Evolutionary conservation across 306 rosid genomes (phyloP).

Genomic region (Cucumis hystrix): DNA sequence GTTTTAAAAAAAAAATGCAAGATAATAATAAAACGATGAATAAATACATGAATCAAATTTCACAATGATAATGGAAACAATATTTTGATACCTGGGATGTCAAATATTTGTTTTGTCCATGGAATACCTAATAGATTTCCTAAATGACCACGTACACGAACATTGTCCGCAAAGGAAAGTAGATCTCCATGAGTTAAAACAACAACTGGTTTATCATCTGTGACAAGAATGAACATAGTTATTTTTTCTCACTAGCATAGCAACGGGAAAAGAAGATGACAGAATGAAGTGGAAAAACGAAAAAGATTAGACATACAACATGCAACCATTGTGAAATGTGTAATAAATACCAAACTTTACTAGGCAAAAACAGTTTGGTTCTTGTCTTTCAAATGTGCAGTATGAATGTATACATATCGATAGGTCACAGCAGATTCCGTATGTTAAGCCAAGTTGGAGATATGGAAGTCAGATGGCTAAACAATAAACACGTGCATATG

Average conservation of each 20-base stretch:
- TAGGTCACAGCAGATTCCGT: not conserved
- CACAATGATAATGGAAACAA: not conserved
- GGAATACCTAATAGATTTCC: slow-evolving; percentile 66
- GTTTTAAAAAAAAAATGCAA: not conserved
- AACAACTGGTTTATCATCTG: slow-evolving; percentile 82
- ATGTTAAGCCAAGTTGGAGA: not conserved
- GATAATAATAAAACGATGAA: not conserved
- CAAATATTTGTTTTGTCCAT: slow-evolving; percentile 65
- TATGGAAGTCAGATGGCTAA: not conserved
- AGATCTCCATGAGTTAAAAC: slow-evolving; percentile 84
- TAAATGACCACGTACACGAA: slow-evolving; percentile 38
- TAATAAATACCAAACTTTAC: not conserved
- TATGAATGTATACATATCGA: not conserved
- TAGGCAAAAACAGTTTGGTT: not conserved
- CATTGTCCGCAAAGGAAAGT: slow-evolving; percentile 53
- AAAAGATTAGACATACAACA: not conserved
- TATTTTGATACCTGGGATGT: slow-evolving; percentile 54
- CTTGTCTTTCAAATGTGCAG: not conserved
- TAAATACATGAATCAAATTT: not conserved
- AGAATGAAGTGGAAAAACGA: not conserved
- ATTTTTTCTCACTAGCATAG: not conserved
- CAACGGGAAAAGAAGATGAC: not conserved
- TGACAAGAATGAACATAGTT: not conserved
- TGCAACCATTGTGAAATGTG: not conserved
- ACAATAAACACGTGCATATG: not conserved